A percentile compares a stretch with the other conserved stretches of the same genome.
Conservation (phyloP, 2,329 filamentous ascomycete species). For the Ilyonectria sp. region DNA sequence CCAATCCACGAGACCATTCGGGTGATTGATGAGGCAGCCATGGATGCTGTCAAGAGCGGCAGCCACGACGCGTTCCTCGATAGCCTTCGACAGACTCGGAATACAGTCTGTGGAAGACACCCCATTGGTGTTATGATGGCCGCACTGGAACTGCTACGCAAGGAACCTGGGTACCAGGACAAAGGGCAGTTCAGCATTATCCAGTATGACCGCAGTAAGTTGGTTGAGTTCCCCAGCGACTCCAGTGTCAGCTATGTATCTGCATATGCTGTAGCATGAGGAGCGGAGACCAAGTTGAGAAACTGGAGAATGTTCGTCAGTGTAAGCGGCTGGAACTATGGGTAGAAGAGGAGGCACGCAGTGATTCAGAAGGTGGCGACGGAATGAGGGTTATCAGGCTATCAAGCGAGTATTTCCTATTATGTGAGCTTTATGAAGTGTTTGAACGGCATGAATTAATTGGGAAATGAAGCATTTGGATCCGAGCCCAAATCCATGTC, state of each 20-base stretch:
- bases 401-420: slow-evolving; percentile 10
- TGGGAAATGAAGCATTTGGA: slow-evolving; percentile 1
- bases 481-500: background rate
- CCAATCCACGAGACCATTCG: slow-evolving; percentile 89
- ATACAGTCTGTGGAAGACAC: slow-evolving; percentile 95
- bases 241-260: slow-evolving; percentile 97
- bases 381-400: background rate
- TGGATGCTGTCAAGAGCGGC: slow-evolving; percentile 87
- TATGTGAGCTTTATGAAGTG: background rate
- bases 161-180: slow-evolving; percentile 51
- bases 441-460: background rate
- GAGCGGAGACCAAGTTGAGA: background rate
- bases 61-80: slow-evolving; percentile 78
- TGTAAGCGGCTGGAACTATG: background rate
- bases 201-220: slow-evolving; percentile 87
- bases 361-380: too few species aligned
- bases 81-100: slow-evolving; percentile 80
- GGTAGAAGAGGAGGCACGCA: background rate
- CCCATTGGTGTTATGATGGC: slow-evolving; percentile 96
- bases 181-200: slow-evolving; percentile 81
- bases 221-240: slow-evolving; percentile 77
- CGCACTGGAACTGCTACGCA: slow-evolving; percentile 77
- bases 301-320: background rate
- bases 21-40: slow-evolving; percentile 83
- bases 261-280: slow-evolving; percentile 83